Conservation (phyloP, 192 early-diverging fungal species). For the Backusella westeae region DNA sequence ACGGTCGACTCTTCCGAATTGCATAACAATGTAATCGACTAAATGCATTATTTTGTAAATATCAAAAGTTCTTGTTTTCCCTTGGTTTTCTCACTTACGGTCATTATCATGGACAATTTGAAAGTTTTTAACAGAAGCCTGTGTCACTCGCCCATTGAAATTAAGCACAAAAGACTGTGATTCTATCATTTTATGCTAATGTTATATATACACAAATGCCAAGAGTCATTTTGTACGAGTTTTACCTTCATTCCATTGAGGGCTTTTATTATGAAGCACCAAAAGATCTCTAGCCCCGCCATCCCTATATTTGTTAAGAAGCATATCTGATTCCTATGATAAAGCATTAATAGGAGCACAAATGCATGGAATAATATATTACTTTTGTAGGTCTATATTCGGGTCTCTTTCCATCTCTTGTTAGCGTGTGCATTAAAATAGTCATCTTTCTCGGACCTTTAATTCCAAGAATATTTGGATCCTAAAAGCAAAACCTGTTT, state of each 20-base stretch:
- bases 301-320: conserved; percentile 55
- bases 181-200: conserved; percentile 44
- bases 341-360: too few species aligned
- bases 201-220: neutral
- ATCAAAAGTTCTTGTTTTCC: neutral
- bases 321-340: conserved; percentile 58
- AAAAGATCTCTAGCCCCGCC: conserved; percentile 64
- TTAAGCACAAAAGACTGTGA: conserved; percentile 91
- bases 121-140: conserved; percentile 96
- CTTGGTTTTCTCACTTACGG: conserved; percentile 42
- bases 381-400: conserved; percentile 53
- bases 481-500: conserved; percentile 39
- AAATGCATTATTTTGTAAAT: neutral
- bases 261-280: conserved; percentile 83
- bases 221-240: neutral
- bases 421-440: conserved; percentile 72
- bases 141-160: conserved; percentile 84
- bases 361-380: neutral
- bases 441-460: conserved; percentile 94
- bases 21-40: conserved; percentile 93
- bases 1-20: conserved; percentile 80
- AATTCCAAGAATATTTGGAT: conserved; percentile 84
- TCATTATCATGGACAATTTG: conserved; percentile 93
- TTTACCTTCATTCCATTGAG: conserved; percentile 89
- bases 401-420: conserved; percentile 52